Evolutionary conservation across 2,329 filamentous ascomycete species (phyloP).

Genomic region (Apiospora phragmitis): DNA sequence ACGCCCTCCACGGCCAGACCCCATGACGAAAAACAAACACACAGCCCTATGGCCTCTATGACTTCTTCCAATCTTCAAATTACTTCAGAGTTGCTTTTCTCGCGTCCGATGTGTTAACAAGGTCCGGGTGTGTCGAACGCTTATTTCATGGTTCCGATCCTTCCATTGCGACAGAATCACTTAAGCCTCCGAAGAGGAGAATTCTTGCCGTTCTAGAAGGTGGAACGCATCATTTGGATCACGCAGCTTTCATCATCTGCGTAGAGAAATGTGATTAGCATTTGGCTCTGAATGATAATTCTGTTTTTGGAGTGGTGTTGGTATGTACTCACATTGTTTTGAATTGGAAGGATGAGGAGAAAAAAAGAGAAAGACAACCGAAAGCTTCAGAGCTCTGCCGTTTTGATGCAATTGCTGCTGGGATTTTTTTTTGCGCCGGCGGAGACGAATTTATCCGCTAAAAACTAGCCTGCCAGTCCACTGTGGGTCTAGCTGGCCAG

Average conservation of each 20-base stretch:
- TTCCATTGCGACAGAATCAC: constrained; percentile 72
- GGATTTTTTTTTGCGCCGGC: constrained; percentile 29
- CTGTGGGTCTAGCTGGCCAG: not conserved
- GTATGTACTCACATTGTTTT: constrained; percentile 74
- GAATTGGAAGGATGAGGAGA: constrained; percentile 97
- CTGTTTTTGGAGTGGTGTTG: constrained; percentile 21
- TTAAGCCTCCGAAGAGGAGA: constrained; percentile 90
- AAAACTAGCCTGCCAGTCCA: not conserved
- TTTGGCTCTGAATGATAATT: not conserved
- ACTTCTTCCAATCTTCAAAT: constrained; percentile 35
- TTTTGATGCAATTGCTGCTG: constrained; percentile 16
- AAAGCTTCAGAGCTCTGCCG: not conserved
- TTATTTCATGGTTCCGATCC: constrained; percentile 83
- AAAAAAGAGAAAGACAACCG: constrained; percentile 47
- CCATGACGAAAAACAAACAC: not conserved
- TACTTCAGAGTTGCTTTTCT: constrained; percentile 94
- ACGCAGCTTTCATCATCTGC: constrained; percentile 99
- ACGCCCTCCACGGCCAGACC: not conserved
- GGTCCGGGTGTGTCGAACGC: constrained; percentile 97
- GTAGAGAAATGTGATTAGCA: constrained; percentile 38
- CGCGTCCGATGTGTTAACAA: constrained; percentile 98
- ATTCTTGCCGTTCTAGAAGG: constrained; percentile 66
- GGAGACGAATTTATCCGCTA: constrained; percentile 37
- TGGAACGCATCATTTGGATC: constrained; percentile 83
- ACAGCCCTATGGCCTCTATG: too few species aligned